Conservation (phyloP, 2,329 filamentous ascomycete genomes). For the Trichophyton benhamiae region DNA sequence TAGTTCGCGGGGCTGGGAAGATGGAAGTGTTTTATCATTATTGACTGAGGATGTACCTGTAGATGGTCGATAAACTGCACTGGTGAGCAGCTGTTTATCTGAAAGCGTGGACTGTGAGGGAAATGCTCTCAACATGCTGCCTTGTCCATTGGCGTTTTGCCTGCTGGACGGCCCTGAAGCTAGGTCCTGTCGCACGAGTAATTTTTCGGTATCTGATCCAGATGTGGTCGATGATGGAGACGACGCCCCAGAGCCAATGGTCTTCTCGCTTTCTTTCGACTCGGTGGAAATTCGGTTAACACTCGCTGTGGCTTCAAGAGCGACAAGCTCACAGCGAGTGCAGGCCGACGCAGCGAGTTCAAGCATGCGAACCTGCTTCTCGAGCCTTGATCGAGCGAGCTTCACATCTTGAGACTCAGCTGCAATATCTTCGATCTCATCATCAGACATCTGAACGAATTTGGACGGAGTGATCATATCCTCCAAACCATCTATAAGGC, state of each 20-base stretch:
- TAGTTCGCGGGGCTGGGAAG: neutral
- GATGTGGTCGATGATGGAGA: constrained; percentile 4
- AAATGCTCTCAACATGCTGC: neutral
- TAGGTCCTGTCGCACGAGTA: neutral
- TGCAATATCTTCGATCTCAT: constrained; percentile 17
- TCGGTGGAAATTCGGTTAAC: constrained; percentile 7
- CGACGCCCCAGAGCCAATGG: constrained; percentile 5
- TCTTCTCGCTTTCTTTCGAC: constrained; percentile 5
- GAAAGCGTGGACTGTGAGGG: neutral
- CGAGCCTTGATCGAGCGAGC: constrained; percentile 6
- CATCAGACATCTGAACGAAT: constrained; percentile 23
- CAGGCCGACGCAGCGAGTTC: constrained; percentile 11
- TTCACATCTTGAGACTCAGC: constrained; percentile 16
- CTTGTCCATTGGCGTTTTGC: neutral
- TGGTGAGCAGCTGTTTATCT: neutral
- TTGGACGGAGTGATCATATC: constrained; percentile 23
- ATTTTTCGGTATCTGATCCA: constrained; percentile 6
- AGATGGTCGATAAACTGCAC: neutral
- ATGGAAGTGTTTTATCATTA: neutral
- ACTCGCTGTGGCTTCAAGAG: constrained; percentile 11
- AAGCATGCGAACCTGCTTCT: constrained; percentile 12
- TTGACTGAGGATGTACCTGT: neutral
- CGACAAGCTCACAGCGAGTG: constrained; percentile 15
- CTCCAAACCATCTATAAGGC: constrained; percentile 25
- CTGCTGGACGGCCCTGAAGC: neutral